Evolutionary conservation across 805 yeast genomes (phyloP), one percentile per base, ranked within the genome.

Genomic region (Maudiozyma barnettii): DNA sequence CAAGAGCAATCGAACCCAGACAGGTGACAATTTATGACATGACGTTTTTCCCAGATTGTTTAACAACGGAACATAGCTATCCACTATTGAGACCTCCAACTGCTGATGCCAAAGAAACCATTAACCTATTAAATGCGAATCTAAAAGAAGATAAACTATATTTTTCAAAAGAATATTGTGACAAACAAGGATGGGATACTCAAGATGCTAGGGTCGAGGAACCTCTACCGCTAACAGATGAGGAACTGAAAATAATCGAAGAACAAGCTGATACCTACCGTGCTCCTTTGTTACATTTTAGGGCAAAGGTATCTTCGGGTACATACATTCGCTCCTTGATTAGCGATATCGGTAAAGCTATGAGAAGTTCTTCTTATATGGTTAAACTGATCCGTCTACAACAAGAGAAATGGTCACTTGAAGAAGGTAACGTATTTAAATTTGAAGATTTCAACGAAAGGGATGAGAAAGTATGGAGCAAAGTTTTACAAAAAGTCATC

Each of bases 261-360:
- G 63, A 58, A 20, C 53, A 57, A 30, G 72, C 72, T 2, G 74
- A 69, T 1, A 57, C 52, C 2, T 74, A 71, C 49, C 71, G 75
- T 51, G 80, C 87, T 2, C 93, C 95, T 2, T 56, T 83, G 43
- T 57, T 91, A 22, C 90, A 84, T 56, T 78, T 93, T 54, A 76
- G 74, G 14, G 78, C 95, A 4, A 75, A 77, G 33, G 99, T 91
- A 0, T 84, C 96, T 1, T 88, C 97, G 0, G 99, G 99, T 1
- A 93, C 98, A 0, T 93, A 93, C 58, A 89, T 93, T 43, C 75
- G 99, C 54, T 84, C 96, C 2, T 68, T 93, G 46, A 74, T 93
- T 43, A 87, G 95, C 65, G 99, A 93, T 59, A 72, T 86, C 40
- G 98, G 95, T 1, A 76, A 84, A 50, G 84, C 91, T 0, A 68